Base-by-base conservation (phyloP, 1,284 basidiomycete genomes). In the Pseudozyma tsukubaensis region DNA sequence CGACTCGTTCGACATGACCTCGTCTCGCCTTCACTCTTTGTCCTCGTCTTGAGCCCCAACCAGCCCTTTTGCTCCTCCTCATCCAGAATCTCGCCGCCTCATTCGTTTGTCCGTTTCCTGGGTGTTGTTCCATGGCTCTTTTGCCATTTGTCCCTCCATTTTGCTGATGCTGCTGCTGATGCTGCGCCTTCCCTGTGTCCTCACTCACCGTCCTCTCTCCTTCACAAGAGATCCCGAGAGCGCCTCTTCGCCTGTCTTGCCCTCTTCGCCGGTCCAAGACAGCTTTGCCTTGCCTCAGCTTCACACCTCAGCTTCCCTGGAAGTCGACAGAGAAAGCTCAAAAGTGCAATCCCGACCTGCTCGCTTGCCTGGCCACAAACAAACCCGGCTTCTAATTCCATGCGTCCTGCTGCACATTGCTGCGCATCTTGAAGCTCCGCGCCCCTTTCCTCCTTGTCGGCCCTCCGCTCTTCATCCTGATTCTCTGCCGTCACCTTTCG, bases 351-450 rank as follows among this genome's bases (percentile, higher is more conserved):
- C 36, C 44, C 29, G 34, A 37, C 49, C 49, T 37, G 13, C 18
- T 61, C 54, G 58, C 54, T 63, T 57, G 50, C 9, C 48, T 51
- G 40, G 40, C 65, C 35, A 54, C 65, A 68, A 68, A 68, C 65
- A 68, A 68, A 62, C 55, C 54, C 57, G 60, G 60, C 52, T 59
- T 64, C 53, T 52, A 50, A 51, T 63, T 60, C 67, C 50, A 70
- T 70, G 67, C 67, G 50, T 56, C 50, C 21, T 16, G 34, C 48
- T 56, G 56, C 60, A 49, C 29, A 45, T 39, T 37, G 55, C 66
- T 55, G 42, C 42, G 45, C 55, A 18, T 10, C 32, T 24, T 40
- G n/a, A 14, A 5, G 49, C 57, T 35, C 48, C 24, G 40, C 34
- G 11, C 49, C 40, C 39, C 57, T 49, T 21, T 19, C 24, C n/a